These are phyloP conservation scores for Lentinula lateritia DNA, from an alignment of 768 basidiomycete genomes.

Conservation along the genomic window DNA sequence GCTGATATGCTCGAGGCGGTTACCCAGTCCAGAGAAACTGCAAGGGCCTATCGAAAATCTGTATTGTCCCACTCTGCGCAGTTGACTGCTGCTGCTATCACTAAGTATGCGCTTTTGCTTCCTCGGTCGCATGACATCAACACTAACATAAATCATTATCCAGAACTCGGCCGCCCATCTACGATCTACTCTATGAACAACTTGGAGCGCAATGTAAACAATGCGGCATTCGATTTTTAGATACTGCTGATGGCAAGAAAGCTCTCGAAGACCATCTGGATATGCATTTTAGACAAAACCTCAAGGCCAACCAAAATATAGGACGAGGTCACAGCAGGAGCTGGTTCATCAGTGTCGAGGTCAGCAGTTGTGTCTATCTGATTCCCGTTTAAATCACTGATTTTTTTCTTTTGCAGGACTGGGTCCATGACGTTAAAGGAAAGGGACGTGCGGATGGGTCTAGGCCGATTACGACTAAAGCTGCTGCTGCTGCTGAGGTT, in stretches of 20 bases:
- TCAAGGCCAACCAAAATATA: conserved; percentile 68
- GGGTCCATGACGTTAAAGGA: conserved; percentile 78
- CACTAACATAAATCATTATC: conserved; percentile 4
- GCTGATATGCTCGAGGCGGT: conserved; percentile 24
- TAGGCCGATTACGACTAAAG: conserved; percentile 48
- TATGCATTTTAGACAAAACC: conserved; percentile 93
- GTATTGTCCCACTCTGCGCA: conserved; percentile 58
- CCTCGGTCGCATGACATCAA: background rate
- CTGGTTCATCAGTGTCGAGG: conserved; percentile 84
- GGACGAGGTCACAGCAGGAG: conserved; percentile 86
- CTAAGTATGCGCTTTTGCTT: conserved; percentile 43
- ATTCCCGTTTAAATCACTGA: background rate
- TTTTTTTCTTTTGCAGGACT: conserved; percentile 53
- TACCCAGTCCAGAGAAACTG: conserved; percentile 40
- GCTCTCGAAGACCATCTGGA: conserved; percentile 86
- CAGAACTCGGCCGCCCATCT: conserved; percentile 57
- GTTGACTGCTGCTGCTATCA: conserved; percentile 64
- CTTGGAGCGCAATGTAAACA: conserved; percentile 87
- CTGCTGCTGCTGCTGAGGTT: conserved; percentile 53
- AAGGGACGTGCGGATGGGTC: conserved; percentile 57
- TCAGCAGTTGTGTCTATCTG: conserved; percentile 31
- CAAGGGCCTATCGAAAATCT: conserved; percentile 52
- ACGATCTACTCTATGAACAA: conserved; percentile 67
- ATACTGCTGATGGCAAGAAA: conserved; percentile 65
- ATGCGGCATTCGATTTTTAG: conserved; percentile 84